phyloP scores from a whole-genome alignment of 139 green algal genomes.

The Zygnema circumcarinatum region DNA sequence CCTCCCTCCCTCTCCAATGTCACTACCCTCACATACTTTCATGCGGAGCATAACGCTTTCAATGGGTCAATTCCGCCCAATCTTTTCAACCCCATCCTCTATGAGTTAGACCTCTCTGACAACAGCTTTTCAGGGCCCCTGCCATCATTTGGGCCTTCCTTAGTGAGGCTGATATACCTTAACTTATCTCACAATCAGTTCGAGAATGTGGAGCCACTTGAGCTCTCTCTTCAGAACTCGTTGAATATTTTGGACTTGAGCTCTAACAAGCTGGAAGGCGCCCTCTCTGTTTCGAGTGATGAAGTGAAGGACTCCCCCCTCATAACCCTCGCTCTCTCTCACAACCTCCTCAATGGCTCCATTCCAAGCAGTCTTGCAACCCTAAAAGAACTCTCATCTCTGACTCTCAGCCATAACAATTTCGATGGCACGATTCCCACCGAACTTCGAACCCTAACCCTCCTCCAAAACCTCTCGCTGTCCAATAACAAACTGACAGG shows the following conservation, averaged over 20 bases:
- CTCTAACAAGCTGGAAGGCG: neutral
- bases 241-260: neutral
- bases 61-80: neutral
- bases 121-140: constrained; percentile 16
- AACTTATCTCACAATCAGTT: constrained; percentile 9
- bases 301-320: constrained; percentile 1
- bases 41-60: neutral
- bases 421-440: constrained; percentile 6
- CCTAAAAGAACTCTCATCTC: neutral
- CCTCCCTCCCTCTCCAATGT: neutral
- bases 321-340: neutral
- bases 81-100: neutral
- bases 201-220: neutral
- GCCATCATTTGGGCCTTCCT: neutral
- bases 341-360: constrained; percentile 1
- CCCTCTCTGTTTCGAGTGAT: neutral
- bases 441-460: too few relatives aligned
- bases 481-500: constrained; percentile 3
- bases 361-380: neutral
- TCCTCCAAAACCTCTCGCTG: neutral
- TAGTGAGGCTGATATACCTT: neutral
- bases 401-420: neutral
- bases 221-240: neutral
- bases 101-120: constrained; percentile 3
- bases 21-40: neutral